phyloP scores from a whole-genome alignment of 2,329 filamentous ascomycete species.

The Cadophora gregata region DNA sequence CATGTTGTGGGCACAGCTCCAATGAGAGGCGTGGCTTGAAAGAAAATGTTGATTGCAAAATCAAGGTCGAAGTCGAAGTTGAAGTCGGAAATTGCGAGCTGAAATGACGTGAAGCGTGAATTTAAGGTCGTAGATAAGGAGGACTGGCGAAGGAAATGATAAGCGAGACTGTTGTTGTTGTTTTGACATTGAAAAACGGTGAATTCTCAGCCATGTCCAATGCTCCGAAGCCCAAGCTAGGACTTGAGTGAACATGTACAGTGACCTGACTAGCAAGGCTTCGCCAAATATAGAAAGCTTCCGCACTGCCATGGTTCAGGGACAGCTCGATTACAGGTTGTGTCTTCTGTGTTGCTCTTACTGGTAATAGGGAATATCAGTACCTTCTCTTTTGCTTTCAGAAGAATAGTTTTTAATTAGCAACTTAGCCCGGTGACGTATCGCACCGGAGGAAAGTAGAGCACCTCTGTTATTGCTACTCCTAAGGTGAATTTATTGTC shows the following conservation, averaged over 20 bases:
- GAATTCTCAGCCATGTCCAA: background rate
- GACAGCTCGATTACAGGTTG: background rate
- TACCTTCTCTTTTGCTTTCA: no score
- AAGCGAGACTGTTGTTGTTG: slow-evolving; percentile 15
- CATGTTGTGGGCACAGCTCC: background rate
- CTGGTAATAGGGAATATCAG: no score
- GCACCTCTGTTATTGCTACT: no score
- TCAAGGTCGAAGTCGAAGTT: background rate
- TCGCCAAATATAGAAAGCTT: background rate
- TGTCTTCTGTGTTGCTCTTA: no score
- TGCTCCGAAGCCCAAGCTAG: background rate
- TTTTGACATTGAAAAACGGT: background rate
- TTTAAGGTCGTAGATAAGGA: background rate
- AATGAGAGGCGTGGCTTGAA: background rate
- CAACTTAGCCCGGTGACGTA: no score
- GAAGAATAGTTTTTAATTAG: no score
- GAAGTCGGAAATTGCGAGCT: no score
- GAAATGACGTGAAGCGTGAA: background rate
- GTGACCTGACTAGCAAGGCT: background rate
- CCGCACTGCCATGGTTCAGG: background rate
- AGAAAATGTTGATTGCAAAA: background rate
- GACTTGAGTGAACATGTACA: background rate
- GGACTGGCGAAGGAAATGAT: background rate
- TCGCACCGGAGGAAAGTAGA: no score
- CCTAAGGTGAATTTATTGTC: no score